phyloP scores from a whole-genome alignment of 2,329 filamentous ascomycete species.

The Colletotrichum destructivum region DNA sequence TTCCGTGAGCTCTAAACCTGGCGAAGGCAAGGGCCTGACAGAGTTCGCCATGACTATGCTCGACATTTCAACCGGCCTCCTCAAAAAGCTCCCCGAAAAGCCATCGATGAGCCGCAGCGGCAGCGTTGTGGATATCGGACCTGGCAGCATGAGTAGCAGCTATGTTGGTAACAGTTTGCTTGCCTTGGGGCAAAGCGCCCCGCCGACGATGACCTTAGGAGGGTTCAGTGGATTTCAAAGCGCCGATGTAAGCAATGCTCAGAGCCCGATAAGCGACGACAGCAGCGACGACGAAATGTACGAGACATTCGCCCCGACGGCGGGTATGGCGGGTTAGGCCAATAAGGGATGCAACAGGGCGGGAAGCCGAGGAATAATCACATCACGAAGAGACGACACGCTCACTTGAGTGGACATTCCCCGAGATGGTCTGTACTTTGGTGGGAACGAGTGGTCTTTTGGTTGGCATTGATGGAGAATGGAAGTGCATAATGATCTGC shows the following conservation, averaged over 20 bases:
- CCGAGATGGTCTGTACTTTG: background rate
- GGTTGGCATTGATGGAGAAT: background rate
- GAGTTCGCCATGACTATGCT: slow-evolving; percentile 85
- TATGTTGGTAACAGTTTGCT: slow-evolving; percentile 48
- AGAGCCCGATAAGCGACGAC: slow-evolving; percentile 66
- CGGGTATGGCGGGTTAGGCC: slow-evolving; percentile 51
- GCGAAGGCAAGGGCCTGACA: slow-evolving; percentile 70
- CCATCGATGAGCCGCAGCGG: slow-evolving; percentile 73
- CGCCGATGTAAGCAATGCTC: slow-evolving; percentile 64
- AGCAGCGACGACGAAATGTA: slow-evolving; percentile 72
- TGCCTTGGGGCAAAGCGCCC: slow-evolving; percentile 39
- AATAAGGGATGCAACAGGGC: slow-evolving; percentile 30
- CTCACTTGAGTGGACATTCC: slow-evolving; percentile 14
- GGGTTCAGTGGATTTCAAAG: slow-evolving; percentile 62
- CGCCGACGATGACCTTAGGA: slow-evolving; percentile 44
- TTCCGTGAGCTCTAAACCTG: slow-evolving; percentile 84
- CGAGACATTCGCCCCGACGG: slow-evolving; percentile 58
- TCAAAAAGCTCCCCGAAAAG: slow-evolving; percentile 80
- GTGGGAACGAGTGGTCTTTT: background rate
- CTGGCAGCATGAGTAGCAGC: slow-evolving; percentile 51
- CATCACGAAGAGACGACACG: slow-evolving; percentile 24
- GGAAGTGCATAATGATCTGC: slow-evolving; percentile 34
- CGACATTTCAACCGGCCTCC: slow-evolving; percentile 78
- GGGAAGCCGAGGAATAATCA: slow-evolving; percentile 24
- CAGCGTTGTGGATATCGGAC: slow-evolving; percentile 64